Evolutionary conservation across 1,284 basidiomycete genomes (phyloP).

Genomic region (Naganishia albida): DNA sequence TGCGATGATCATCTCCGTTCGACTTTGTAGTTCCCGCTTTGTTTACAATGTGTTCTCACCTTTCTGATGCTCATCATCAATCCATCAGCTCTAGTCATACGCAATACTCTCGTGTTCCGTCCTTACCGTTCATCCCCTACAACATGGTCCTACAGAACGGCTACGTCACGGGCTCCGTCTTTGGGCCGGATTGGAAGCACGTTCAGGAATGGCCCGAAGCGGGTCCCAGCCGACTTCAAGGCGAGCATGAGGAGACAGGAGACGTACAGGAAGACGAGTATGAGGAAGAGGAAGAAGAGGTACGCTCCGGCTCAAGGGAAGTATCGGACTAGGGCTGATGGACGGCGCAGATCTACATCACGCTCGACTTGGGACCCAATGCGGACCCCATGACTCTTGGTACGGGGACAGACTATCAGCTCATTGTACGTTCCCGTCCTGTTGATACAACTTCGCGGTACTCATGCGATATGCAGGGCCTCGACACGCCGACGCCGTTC

Average conservation of each 20-base stretch:
- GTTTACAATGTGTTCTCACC: too few species aligned
- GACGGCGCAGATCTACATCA: constrained; percentile 28
- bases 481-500: constrained; percentile 33
- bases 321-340: not conserved
- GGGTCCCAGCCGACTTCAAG: constrained; percentile 10
- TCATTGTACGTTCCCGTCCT: constrained; percentile 27
- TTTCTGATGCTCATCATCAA: too few species aligned
- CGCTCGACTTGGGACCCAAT: constrained; percentile 30
- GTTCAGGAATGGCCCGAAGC: constrained; percentile 24
- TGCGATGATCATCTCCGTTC: too few species aligned
- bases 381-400: constrained; percentile 28
- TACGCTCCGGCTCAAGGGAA: not conserved
- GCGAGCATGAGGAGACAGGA: not conserved
- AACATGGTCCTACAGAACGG: constrained; percentile 4
- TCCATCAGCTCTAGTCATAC: too few species aligned
- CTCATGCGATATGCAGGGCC: constrained; percentile 20
- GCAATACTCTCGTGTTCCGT: too few species aligned
- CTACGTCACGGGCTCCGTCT: constrained; percentile 17
- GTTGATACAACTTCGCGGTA: too few species aligned
- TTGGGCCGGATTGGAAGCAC: constrained; percentile 29
- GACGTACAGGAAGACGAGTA: constrained; percentile 24
- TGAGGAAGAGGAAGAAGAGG: constrained; percentile 31
- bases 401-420: constrained; percentile 30
- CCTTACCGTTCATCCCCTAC: not conserved
- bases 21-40: too few species aligned